phyloP scores from a whole-genome alignment of 176 grass and related monocot species.

The Calamus simplicifolius region DNA sequence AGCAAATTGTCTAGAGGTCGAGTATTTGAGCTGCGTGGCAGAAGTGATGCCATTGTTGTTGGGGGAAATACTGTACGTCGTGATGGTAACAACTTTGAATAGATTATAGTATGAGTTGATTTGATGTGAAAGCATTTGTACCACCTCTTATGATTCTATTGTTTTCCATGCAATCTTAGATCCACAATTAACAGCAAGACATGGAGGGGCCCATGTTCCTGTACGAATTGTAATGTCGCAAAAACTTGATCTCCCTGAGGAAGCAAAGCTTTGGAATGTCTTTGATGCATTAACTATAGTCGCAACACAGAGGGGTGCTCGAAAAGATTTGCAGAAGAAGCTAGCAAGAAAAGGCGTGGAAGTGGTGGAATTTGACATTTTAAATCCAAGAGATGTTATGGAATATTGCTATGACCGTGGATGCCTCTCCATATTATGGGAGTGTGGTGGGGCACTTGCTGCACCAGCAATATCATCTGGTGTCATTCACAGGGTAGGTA shows the following conservation, averaged over 20 bases:
- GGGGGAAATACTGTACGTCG: conserved; percentile 85
- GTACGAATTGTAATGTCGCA: conserved; percentile 87
- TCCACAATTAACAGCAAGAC: conserved; percentile 86
- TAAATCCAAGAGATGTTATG: conserved; percentile 92
- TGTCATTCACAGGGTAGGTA: conserved; percentile 85
- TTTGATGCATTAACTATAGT: conserved; percentile 90
- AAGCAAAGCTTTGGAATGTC: conserved; percentile 88
- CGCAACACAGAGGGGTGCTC: conserved; percentile 80
- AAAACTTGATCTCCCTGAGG: conserved; percentile 71
- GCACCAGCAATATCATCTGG: conserved; percentile 82
- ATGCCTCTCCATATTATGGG: conserved; percentile 88
- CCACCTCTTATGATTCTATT: too few species aligned
- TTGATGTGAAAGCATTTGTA: too few species aligned
- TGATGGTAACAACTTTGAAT: conserved; percentile 47
- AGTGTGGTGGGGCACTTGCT: conserved; percentile 78
- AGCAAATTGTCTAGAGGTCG: conserved; percentile 80
- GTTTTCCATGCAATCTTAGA: conserved; percentile 35
- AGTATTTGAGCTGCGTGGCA: conserved; percentile 93
- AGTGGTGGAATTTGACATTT: conserved; percentile 96
- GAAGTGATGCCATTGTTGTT: conserved; percentile 95
- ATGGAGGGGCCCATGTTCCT: conserved; percentile 74
- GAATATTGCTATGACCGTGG: conserved; percentile 85
- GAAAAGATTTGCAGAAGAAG: conserved; percentile 78
- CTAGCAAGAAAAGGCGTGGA: conserved; percentile 86
- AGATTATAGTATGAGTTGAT: not conserved